A percentile compares a stretch with the other conserved stretches of the same genome.
Evolutionary conservation across 1,139 yeast species (phyloP).

Genomic region (Candida gigantensis): DNA sequence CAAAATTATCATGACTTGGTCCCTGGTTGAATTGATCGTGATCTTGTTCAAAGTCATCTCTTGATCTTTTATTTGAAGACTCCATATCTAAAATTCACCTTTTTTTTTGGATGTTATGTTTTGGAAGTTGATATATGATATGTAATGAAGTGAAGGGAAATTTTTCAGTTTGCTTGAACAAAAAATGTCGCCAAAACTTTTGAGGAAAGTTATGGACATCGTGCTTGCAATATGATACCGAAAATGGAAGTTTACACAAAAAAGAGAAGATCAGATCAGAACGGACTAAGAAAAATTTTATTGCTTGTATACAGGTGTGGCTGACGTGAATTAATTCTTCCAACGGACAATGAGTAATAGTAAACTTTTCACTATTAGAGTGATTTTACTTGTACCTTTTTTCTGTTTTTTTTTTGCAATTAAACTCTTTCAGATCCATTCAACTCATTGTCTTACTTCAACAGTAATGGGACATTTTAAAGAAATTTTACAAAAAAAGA

Average conservation of each 20-base stretch:
- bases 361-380: neutral
- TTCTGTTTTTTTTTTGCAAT: too few species aligned
- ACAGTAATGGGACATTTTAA: slow-evolving; percentile 6
- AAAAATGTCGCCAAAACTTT: too few species aligned
- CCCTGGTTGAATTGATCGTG: slow-evolving; percentile 18
- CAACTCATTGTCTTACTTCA: slow-evolving; percentile 2
- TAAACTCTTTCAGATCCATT: too few species aligned
- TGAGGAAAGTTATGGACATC: too few species aligned
- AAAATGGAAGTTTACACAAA: too few species aligned
- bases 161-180: too few species aligned
- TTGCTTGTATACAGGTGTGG: too few species aligned
- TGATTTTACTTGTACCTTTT: neutral
- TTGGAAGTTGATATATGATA: neutral
- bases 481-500: slow-evolving; percentile 5
- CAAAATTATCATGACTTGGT: slow-evolving; percentile 13
- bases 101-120: neutral
- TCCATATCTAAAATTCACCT: slow-evolving; percentile 6
- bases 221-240: too few species aligned
- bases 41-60: slow-evolving; percentile 39
- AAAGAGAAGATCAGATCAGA: too few species aligned
- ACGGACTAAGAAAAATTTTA: too few species aligned
- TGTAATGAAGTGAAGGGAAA: neutral
- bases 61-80: slow-evolving; percentile 30
- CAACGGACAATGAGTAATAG: too few species aligned
- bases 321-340: too few species aligned